Evolutionary conservation across 768 basidiomycete genomes (phyloP), one percentile per base, ranked within the genome.

Genomic region (Trametes cinnabarina): DNA sequence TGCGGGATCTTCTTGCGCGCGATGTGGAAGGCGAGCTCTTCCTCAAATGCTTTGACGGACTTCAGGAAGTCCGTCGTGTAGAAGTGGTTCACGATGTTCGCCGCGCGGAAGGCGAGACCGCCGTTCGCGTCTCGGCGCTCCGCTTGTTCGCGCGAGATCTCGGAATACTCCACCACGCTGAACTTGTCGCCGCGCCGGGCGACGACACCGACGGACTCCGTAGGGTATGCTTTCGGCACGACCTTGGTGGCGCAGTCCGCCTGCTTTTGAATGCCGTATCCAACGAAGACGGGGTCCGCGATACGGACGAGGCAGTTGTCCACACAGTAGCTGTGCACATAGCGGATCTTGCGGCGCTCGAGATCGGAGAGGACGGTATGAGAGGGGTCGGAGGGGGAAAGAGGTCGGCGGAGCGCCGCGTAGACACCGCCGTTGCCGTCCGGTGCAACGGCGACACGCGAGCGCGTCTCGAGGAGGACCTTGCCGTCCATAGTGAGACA

Each of bases 231-330:
- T 71, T 99, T 99, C 43, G 92, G 92, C 9, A 98, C 96, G 57
- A 98, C 97, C 73, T 98, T 98, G 46, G 94, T 92, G 34, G 94
- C 93, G 69, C 92, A 96, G 66, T 94, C 92, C 23, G 91, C 88
- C 65, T 88, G 81, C 68, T 92, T 93, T 55, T 79, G 74, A 75
- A 98, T 91, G 76, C 92, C 90, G 77, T 91, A 95, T 23, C 97
- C 97, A 63, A 98, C 77, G 82, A 99, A 99, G 69, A 94, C 84
- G 14, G 97, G 97, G 71, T 99, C 97, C 47, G 95, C 97, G 53
- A 99, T 92, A 60, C 88, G 85, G 62, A 98, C 97, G 58, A 99
- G 89, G 73, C 97, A 98, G 78, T 99, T 99, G 79, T 99, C 97
- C 66, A 99, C 97, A 68, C 96, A 87, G 77, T 97, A 98, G 2